Evolutionary conservation across 768 basidiomycete species (phyloP), one percentile per base, ranked within the genome.

Genomic region (Rhizopogon rudus): DNA sequence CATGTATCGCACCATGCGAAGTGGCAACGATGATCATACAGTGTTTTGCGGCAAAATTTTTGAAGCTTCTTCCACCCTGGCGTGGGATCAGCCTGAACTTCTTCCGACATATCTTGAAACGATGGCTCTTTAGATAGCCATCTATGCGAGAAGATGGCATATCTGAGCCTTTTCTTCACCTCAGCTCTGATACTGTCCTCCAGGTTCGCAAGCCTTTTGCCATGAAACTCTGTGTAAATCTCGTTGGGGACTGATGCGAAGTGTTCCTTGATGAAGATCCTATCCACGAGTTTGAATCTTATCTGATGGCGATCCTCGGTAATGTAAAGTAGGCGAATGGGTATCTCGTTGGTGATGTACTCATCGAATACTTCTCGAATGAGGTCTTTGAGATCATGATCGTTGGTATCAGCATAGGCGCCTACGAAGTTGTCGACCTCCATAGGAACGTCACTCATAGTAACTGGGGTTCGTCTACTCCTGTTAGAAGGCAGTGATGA

Each of bases 1-100:
- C 54, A 59, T 7, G 57, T 62, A 16, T 61, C 61, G 33, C 51
- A 51, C 61, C 60, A 62, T 33, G 55, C 61, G 8, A 52, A 44
- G 16, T 44, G 31, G 41, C 57, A 56, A 9, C 33, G 54, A 25
- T 48, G 43, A 10, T 46, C 45, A 17, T 42, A 6, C 17, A 10
- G 29, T 5, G 57, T 46, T 35, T 31, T 56, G 8, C 49, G 31
- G 46, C 57, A 57, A 41, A 57, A 57, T 29, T 49, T 17, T 13
- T 8, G 17, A 22, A 57, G 46, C 35, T 57, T 57, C 44, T 55
- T 13, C 35, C 37, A 54, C 28, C 53, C 53, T 2, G 14, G 14
- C 40, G n/a, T 16, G 1, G 7, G 1, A 3, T 52, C 33, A 20
- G 29, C 52, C n/a, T 1, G 5, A n/a, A 22, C 12, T 53, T 14